Evolutionary conservation across 192 early-diverging fungal species (phyloP).

Genomic region (Geranomyces variabilis): DNA sequence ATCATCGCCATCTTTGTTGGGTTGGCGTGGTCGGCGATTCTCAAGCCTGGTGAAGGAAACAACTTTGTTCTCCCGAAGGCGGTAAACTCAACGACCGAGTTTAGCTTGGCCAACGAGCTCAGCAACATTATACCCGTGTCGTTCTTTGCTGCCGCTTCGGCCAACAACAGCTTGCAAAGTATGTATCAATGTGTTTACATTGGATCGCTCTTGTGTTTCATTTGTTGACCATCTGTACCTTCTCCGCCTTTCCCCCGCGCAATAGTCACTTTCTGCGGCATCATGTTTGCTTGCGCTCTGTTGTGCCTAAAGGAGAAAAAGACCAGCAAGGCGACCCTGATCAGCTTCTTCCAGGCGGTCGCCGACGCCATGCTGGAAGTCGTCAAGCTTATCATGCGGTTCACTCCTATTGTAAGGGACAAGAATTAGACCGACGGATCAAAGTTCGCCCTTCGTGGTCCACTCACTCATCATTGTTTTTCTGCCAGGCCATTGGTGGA

Average conservation of each 20-base stretch:
- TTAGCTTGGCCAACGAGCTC: constrained; percentile 62
- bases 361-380: constrained; percentile 64
- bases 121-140: constrained; percentile 61
- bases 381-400: constrained; percentile 30
- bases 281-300: constrained; percentile 61
- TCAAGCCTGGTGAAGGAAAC: constrained; percentile 64
- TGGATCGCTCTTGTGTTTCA: too few species aligned
- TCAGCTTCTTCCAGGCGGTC: constrained; percentile 58
- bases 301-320: constrained; percentile 36
- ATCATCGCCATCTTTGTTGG: constrained; percentile 57
- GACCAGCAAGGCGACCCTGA: constrained; percentile 45
- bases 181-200: too few species aligned
- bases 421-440: background rate
- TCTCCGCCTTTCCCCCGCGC: too few species aligned
- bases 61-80: constrained; percentile 26
- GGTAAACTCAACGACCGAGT: constrained; percentile 18
- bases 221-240: too few species aligned
- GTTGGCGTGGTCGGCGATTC: constrained; percentile 63
- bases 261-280: constrained; percentile 59
- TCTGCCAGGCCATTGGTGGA: constrained; percentile 67
- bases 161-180: constrained; percentile 51
- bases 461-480: constrained; percentile 49
- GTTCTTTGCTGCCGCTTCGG: constrained; percentile 57
- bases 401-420: constrained; percentile 13
- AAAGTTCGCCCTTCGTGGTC: background rate